Evolutionary conservation across 257 asterid genomes (phyloP).

Genomic region (Nicotiana attenuata): DNA sequence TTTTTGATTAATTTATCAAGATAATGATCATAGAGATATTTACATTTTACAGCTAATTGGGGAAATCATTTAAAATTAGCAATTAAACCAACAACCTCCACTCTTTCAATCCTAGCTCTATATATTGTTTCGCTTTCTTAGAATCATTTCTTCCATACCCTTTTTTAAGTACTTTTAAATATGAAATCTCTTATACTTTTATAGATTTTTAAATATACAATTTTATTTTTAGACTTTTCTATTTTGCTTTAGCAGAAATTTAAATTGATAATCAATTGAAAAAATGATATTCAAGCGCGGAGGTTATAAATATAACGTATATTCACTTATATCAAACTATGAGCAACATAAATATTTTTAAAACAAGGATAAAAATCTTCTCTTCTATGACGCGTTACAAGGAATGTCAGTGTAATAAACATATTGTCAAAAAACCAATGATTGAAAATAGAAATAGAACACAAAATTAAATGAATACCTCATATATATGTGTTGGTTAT

Average conservation of each 20-base stretch:
- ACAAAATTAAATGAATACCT: not conserved
- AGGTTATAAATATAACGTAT: not conserved
- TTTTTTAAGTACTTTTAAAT: not conserved
- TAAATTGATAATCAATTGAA: not conserved
- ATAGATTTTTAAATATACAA: not conserved
- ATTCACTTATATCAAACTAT: not conserved
- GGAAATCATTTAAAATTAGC: not conserved
- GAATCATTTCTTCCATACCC: not conserved
- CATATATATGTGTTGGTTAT: not conserved
- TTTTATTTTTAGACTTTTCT: not conserved
- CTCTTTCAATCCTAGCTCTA: not conserved
- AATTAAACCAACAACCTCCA: not conserved
- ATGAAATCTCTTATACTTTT: not conserved
- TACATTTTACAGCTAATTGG: not conserved
- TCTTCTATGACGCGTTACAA: not conserved
- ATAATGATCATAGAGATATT: not conserved
- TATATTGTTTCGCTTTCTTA: not conserved
- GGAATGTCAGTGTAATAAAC: not conserved
- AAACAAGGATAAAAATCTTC: not conserved
- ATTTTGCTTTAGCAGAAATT: not conserved
- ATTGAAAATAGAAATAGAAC: not conserved
- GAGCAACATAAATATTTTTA: not conserved
- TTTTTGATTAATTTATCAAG: not conserved
- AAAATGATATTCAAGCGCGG: not conserved
- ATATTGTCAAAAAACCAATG: not conserved